Evolutionary conservation across 805 yeast genomes (phyloP), one percentile per base, ranked within the genome.

Genomic region (Myxozyma kluyveri): DNA sequence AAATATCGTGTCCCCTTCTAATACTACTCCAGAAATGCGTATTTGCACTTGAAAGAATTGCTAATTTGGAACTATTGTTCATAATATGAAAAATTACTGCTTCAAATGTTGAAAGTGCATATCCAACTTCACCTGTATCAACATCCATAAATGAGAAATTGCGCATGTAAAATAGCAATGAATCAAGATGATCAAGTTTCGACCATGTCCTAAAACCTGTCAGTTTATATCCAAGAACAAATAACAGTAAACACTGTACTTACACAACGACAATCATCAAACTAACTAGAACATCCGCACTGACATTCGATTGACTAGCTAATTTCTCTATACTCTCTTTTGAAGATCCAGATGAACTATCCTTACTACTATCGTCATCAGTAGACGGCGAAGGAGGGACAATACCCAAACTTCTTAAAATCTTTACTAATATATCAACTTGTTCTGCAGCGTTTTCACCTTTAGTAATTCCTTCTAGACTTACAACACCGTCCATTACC

Each of bases 41-140:
- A 65, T 87, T 88, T 1, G 62, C 63, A 1, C 63, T 64, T 0
- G 90, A 80, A 9, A 71, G 63, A 1, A 61, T 52, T 2, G 69
- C 62, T 44, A 84, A 66, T 2, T 67, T 64, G 1, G 68, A 68
- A 6, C 69, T 42, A 42, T 75, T 76, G 9, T 75, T 68, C 31
- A 69, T 69, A n/a, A 88, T 71, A 62, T 84, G 91, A 50, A 71
- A 79, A 6, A 88, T 63, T 0, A 87, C 95, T 0, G 89, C 96
- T 61, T 89, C 96, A 40, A 89, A 72, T 4, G 96, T 88, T 41
- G 96, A 84, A 12, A 88, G 59, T 1, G 89, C 83, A 65, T 91
- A 91, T 9, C 87, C 95, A 27, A 78, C 66, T 22, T 79, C 72
- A 0, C 96, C 96, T 2, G 73, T 64, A 38, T 75, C 79, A 5